Conservation (phyloP, 2,329 filamentous ascomycete species). For the Dactylellina leptospora region DNA sequence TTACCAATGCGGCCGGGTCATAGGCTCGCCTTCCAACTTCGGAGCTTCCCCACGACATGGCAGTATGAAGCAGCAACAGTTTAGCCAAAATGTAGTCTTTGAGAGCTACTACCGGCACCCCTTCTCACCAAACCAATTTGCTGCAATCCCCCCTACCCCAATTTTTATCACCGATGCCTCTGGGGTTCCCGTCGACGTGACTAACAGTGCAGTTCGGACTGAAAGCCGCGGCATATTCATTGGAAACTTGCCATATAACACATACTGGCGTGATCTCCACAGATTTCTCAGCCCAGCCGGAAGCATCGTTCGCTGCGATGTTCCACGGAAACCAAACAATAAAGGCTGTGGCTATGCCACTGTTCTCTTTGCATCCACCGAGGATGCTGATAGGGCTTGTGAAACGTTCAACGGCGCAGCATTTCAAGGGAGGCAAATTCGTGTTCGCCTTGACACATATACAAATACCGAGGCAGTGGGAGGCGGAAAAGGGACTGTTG, state of each 20-base stretch:
- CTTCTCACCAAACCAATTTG: slow-evolving; percentile 35
- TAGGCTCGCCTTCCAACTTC: slow-evolving; percentile 5
- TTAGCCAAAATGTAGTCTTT: slow-evolving; percentile 52
- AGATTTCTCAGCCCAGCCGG: not conserved
- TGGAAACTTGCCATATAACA: not conserved
- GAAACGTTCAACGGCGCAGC: no score
- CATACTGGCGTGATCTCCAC: not conserved
- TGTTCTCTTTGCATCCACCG: slow-evolving; percentile 53
- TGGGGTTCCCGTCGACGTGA: not conserved
- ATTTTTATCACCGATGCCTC: no score
- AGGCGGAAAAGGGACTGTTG: no score
- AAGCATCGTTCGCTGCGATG: slow-evolving; percentile 49
- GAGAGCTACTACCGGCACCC: slow-evolving; percentile 48
- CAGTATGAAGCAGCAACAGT: not conserved
- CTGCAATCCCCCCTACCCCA: no score
- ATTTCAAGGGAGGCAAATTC: no score
- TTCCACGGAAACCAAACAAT: slow-evolving; percentile 41
- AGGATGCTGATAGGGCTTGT: no score
- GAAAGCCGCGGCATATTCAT: not conserved
- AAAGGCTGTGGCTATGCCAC: slow-evolving; percentile 52
- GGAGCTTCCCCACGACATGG: slow-evolving; percentile 2
- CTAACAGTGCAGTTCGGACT: not conserved
- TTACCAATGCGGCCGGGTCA: no score
- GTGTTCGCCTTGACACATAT: no score
- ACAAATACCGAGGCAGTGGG: no score